Conservation (phyloP, 1,139 yeast species). For the Taiozyma sp. region DNA sequence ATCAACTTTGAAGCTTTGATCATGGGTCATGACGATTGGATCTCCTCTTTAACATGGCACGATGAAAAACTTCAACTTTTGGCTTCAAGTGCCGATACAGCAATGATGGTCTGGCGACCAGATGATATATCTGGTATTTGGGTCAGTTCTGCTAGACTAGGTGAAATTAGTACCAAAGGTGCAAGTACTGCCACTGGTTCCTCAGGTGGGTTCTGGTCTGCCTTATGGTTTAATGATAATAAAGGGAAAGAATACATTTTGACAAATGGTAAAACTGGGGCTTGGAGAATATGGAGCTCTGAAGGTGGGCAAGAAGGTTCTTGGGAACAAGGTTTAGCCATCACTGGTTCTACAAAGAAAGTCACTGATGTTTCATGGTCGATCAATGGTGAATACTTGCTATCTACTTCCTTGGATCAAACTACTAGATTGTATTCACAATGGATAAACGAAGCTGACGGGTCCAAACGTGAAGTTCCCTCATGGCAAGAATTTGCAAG, state of each 20-base stretch:
- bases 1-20: constrained; percentile 87
- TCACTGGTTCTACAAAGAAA: constrained; percentile 73
- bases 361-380: constrained; percentile 86
- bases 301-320: constrained; percentile 25
- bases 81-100: constrained; percentile 91
- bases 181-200: constrained; percentile 99
- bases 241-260: constrained; percentile 47
- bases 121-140: constrained; percentile 86
- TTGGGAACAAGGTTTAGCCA: constrained; percentile 58
- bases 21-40: constrained; percentile 99
- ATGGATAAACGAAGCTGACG: constrained; percentile 38
- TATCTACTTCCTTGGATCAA: constrained; percentile 84
- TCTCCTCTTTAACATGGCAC: constrained; percentile 82
- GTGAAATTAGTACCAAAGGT: constrained; percentile 92
- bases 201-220: constrained; percentile 95
- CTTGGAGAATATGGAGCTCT: constrained; percentile 77
- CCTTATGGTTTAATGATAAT: constrained; percentile 63
- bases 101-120: constrained; percentile 95
- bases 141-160: constrained; percentile 78
- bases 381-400: constrained; percentile 56
- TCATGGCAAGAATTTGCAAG: constrained; percentile 92
- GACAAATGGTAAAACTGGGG: constrained; percentile 89
- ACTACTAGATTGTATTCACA: constrained; percentile 82
- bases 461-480: constrained; percentile 23
- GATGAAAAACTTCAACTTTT: constrained; percentile 56